Percentiles rank a stretch among this genome's conserved stretches.
Conservation (phyloP, 148 eudicot species). For the Simmondsia chinensis region DNA sequence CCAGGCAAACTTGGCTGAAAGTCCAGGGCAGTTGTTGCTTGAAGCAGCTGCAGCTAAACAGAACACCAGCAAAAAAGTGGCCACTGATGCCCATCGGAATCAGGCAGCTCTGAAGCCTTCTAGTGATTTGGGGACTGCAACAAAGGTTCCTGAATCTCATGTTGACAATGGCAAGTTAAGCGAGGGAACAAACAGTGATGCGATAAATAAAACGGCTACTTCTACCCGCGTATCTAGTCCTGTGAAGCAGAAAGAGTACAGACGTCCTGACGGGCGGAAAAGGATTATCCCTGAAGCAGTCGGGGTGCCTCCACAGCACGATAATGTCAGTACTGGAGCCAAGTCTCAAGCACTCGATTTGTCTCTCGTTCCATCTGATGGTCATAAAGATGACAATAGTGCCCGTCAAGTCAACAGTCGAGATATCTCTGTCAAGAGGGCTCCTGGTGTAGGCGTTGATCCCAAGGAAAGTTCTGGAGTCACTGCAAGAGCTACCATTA, state of each 20-base stretch:
- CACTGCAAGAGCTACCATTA: slow-evolving; percentile 66
- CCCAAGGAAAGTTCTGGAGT: slow-evolving; percentile 51
- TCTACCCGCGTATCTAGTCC: slow-evolving; percentile 58
- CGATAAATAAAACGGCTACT: slow-evolving; percentile 35
- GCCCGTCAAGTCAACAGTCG: slow-evolving; percentile 15
- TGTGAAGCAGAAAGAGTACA: slow-evolving; percentile 94
- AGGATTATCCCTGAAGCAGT: slow-evolving; percentile 98
- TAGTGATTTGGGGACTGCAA: slow-evolving; percentile 20
- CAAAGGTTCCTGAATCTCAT: slow-evolving; percentile 39
- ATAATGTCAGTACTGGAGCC: slow-evolving; percentile 26
- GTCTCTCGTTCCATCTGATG: slow-evolving; percentile 26
- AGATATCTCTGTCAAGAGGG: slow-evolving; percentile 40
- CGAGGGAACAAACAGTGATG: slow-evolving; percentile 33
- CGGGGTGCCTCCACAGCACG: slow-evolving; percentile 55
- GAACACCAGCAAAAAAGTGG: slow-evolving; percentile 36
- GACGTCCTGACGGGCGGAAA: slow-evolving; percentile 92
- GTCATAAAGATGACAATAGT: slow-evolving; percentile 27
- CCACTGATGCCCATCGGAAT: slow-evolving; percentile 26
- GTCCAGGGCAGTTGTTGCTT: slow-evolving; percentile 84
- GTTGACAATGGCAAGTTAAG: slow-evolving; percentile 49
- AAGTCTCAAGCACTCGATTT: slow-evolving; percentile 39
- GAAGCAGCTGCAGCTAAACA: slow-evolving; percentile 92
- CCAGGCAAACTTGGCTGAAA: slow-evolving; percentile 84
- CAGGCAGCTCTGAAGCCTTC: slow-evolving; percentile 38
- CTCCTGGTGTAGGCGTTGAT: slow-evolving; percentile 35